Evolutionary conservation across 257 asterid genomes (phyloP), one percentile per base, ranked within the genome.

Genomic region (Plantago elongata): DNA sequence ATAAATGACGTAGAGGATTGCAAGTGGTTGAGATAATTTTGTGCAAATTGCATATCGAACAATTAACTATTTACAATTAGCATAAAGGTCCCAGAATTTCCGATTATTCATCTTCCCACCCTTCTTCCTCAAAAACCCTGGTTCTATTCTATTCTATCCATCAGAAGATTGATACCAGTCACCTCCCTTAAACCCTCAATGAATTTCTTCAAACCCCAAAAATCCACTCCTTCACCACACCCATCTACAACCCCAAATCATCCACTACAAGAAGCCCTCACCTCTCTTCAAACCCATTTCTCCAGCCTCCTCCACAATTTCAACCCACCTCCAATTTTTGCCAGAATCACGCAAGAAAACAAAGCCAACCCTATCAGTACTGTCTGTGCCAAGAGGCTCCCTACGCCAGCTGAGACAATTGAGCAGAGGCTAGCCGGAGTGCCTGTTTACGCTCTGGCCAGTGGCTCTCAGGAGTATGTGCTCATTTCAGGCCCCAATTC

Each of bases 401-500:
- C 81, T 22, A 74, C 79, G 84, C 71, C 85, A 13, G 62, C 71
- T 5, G 89, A 81, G 60, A 76, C 68, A 2, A 81, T 92, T 48
- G 93, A 89, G 67, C 90, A 89, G 78, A 73, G 96, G 38, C 81
- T 92, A 16, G 84, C 96, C 6, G 96, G 94, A n/a, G 89, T 92
- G 40, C 97, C 97, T 8, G 95, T 92, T 0, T 92, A 83, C 69
- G 95, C 97, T 12, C 76, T 92, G 16, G 83, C 82, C 73, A 86
- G 78, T 63, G 74, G 87, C 27, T 76, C 90, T 16, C 81, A 80
- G 51, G 93, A 92, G 69, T 86, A 89, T 38, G 95, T 92, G 68
- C 66, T 89, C 22, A 81, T 92, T 71, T 78, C 98, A 22, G 96
- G 90, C 22, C 69, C 70, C 18, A 66, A 62, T 30, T 66, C 87